phyloP scores from a whole-genome alignment of 305 asterid species.

The Andrographis paniculata region DNA sequence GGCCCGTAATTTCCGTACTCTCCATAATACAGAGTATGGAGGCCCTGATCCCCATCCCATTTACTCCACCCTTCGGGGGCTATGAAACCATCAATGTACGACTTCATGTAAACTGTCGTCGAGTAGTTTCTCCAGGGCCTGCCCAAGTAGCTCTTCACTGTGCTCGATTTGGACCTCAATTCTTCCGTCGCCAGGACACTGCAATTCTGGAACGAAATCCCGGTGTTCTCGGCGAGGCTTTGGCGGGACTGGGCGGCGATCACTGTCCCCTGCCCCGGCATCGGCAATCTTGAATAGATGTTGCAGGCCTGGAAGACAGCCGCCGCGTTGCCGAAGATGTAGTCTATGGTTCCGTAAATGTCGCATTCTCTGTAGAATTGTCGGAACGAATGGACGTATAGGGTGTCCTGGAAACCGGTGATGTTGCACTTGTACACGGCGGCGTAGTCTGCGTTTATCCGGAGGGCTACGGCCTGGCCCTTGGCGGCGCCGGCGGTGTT shows the following conservation, averaged over 20 bases:
- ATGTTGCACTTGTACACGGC: slow-evolving; percentile 77
- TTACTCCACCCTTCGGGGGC: slow-evolving; percentile 67
- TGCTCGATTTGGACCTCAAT: slow-evolving; percentile 48
- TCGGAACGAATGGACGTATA: slow-evolving; percentile 81
- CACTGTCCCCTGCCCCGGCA: slow-evolving; percentile 49
- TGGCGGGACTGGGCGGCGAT: slow-evolving; percentile 90
- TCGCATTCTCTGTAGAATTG: slow-evolving; percentile 87
- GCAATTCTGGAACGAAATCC: slow-evolving; percentile 61
- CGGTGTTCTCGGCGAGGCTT: slow-evolving; percentile 87
- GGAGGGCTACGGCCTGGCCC: slow-evolving; percentile 89
- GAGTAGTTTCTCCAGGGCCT: slow-evolving; percentile 86
- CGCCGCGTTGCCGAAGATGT: slow-evolving; percentile 92
- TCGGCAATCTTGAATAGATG: slow-evolving; percentile 71
- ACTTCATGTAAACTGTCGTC: slow-evolving; percentile 52
- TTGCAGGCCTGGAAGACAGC: slow-evolving; percentile 71
- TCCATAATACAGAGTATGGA: slow-evolving; percentile 55
- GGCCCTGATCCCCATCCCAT: slow-evolving; percentile 55
- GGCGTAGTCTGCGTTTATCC: slow-evolving; percentile 77
- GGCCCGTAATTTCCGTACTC: slow-evolving; percentile 82
- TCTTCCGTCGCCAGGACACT: slow-evolving; percentile 81
- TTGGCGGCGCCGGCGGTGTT: slow-evolving; percentile 88
- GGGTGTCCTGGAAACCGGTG: slow-evolving; percentile 86
- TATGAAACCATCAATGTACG: slow-evolving; percentile 42
- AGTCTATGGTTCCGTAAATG: slow-evolving; percentile 82
- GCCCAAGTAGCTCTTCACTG: slow-evolving; percentile 52